phyloP scores from a whole-genome alignment of 176 grass and related monocot species.

The Carex scoparia region DNA sequence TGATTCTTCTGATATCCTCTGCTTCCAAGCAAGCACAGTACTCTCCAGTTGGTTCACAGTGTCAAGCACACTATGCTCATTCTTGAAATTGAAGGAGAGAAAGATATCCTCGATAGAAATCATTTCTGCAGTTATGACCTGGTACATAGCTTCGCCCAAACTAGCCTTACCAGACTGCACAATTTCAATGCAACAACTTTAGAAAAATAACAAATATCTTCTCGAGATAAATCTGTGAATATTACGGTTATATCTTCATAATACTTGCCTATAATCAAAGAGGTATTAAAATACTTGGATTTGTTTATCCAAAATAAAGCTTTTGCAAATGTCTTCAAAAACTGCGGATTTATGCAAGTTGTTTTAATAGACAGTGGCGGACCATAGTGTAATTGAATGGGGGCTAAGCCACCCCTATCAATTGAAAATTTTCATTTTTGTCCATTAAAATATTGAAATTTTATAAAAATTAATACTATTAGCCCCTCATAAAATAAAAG shows the following conservation, averaged over 20 bases:
- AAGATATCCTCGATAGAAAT: conserved; percentile 76
- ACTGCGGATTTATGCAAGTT: background rate
- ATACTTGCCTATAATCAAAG: background rate
- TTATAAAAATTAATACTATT: too few species aligned
- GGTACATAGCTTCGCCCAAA: conserved; percentile 78
- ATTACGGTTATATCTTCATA: background rate
- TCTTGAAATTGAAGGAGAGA: conserved; percentile 65
- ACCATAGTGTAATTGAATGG: too few species aligned
- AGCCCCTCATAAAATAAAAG: too few species aligned
- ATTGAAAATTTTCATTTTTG: too few species aligned
- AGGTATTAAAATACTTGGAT: background rate
- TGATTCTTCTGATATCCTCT: conserved; percentile 54
- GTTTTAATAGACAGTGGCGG: background rate
- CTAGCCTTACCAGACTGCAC: conserved; percentile 87
- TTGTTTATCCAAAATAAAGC: background rate
- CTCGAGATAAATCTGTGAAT: background rate
- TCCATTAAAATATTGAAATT: too few species aligned
- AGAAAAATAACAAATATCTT: background rate
- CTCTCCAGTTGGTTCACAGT: conserved; percentile 77
- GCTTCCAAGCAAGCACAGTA: conserved; percentile 74
- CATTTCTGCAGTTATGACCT: conserved; percentile 60
- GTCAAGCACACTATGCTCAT: conserved; percentile 75
- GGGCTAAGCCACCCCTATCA: too few species aligned
- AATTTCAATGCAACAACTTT: conserved; percentile 1
- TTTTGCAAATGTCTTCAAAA: background rate